phyloP scores from a whole-genome alignment of 306 rosid species.

The Rosa chinensis region DNA sequence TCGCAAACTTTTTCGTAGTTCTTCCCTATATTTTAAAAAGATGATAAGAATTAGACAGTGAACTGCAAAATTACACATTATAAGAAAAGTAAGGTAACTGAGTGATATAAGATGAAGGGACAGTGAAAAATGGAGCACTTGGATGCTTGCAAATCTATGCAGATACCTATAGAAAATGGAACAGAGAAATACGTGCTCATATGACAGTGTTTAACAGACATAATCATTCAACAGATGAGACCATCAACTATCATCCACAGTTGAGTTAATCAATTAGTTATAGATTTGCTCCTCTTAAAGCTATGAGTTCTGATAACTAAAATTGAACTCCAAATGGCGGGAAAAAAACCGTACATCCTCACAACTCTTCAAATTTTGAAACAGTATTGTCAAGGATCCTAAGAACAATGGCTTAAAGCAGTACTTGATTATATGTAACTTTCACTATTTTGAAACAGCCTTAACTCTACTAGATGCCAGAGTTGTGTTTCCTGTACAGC shows the following conservation, averaged over 20 bases:
- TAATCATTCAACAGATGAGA: background rate
- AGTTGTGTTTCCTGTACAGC: background rate
- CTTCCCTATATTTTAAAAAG: constrained; percentile 43
- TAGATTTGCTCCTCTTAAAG: background rate
- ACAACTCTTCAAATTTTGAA: background rate
- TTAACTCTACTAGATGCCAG: background rate
- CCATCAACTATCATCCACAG: background rate
- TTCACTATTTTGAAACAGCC: background rate
- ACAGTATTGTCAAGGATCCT: background rate
- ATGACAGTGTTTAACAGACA: background rate
- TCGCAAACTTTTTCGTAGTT: constrained; percentile 81
- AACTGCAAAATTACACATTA: background rate
- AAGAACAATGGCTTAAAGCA: background rate
- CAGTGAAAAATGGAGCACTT: background rate
- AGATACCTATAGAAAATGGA: background rate
- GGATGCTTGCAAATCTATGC: background rate
- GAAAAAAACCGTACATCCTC: background rate
- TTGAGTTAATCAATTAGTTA: background rate
- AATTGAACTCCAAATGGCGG: background rate
- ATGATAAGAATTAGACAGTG: background rate
- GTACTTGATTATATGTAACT: background rate
- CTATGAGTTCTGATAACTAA: too few species aligned
- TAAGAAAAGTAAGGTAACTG: background rate
- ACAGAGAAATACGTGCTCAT: background rate
- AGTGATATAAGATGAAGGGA: background rate